These are phyloP conservation scores for Cudoniella acicularis DNA, from an alignment of 495 filamentous ascomycete genomes.

Conservation along the genomic window DNA sequence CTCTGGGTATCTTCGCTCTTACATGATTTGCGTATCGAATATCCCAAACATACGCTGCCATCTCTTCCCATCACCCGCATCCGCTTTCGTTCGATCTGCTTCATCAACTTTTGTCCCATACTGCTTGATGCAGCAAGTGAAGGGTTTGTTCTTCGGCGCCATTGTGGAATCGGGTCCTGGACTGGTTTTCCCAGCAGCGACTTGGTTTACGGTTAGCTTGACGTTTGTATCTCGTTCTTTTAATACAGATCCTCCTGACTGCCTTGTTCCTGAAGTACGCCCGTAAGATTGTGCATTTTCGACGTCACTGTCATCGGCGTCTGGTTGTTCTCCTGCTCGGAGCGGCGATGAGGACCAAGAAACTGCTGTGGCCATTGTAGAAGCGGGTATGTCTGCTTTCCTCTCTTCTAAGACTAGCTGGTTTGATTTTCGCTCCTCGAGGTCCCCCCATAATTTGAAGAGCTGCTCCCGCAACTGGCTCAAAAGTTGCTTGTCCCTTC, in stretches of 20 bases:
- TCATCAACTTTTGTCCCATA: constrained; percentile 46
- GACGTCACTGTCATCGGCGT: constrained; percentile 21
- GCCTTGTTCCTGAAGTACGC: background rate
- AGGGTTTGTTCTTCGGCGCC: constrained; percentile 43
- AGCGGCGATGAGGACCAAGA: constrained; percentile 21
- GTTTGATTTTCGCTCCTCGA: constrained; percentile 63
- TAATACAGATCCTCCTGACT: constrained; percentile 8
- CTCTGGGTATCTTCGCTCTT: too few species aligned
- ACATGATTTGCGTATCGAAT: constrained; percentile 50
- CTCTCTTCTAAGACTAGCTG: background rate
- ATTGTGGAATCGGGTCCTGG: background rate
- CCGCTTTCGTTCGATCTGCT: constrained; percentile 25
- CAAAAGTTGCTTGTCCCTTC: constrained; percentile 41
- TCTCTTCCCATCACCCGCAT: constrained; percentile 30
- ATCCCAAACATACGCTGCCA: constrained; percentile 52
- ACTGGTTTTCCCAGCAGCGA: background rate
- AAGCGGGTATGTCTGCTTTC: constrained; percentile 12
- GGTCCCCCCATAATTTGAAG: constrained; percentile 80
- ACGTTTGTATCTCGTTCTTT: constrained; percentile 26
- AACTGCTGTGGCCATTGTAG: constrained; percentile 22
- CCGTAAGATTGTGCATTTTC: background rate
- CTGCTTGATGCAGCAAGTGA: constrained; percentile 59
- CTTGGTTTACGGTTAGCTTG: constrained; percentile 2
- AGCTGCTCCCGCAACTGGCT: constrained; percentile 61
- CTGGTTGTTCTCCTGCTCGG: constrained; percentile 15